Conservation (phyloP, 768 basidiomycete genomes). For the Mycena albidolilacea region DNA sequence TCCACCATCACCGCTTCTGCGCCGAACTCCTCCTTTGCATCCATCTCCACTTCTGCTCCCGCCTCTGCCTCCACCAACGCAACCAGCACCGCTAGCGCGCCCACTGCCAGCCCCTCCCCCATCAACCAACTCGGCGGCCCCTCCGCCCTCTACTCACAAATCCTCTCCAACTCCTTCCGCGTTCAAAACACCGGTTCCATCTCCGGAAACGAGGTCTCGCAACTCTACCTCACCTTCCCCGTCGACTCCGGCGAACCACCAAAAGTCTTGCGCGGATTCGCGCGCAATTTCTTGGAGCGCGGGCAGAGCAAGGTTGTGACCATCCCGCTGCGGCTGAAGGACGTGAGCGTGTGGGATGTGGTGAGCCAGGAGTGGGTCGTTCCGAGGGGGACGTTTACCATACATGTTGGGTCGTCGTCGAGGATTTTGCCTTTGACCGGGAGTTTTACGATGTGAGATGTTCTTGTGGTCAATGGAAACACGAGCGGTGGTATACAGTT, state of each 20-base stretch:
- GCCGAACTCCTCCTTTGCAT: neutral
- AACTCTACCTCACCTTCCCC: constrained; percentile 49
- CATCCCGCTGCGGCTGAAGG: constrained; percentile 31
- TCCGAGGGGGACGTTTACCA: constrained; percentile 49
- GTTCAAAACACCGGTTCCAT: constrained; percentile 54
- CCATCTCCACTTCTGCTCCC: constrained; percentile 4
- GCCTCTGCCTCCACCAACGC: constrained; percentile 3
- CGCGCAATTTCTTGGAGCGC: constrained; percentile 40
- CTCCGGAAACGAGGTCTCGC: constrained; percentile 45
- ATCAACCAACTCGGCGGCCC: constrained; percentile 32
- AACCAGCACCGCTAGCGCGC: constrained; percentile 10
- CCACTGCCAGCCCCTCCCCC: constrained; percentile 24
- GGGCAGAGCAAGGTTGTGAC: constrained; percentile 32
- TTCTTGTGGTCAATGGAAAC: neutral
- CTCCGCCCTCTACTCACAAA: constrained; percentile 46
- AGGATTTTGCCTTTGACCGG: constrained; percentile 1
- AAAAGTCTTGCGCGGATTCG: constrained; percentile 51
- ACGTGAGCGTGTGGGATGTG: constrained; percentile 36
- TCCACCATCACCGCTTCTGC: neutral
- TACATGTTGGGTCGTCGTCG: constrained; percentile 50
- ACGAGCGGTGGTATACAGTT: no score
- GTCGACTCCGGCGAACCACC: constrained; percentile 49
- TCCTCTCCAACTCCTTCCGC: constrained; percentile 50
- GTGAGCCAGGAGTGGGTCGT: constrained; percentile 49
- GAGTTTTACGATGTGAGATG: neutral